These are phyloP conservation scores for Microglena sp. DNA, from an alignment of 139 green algal genomes.

Conservation along the genomic window DNA sequence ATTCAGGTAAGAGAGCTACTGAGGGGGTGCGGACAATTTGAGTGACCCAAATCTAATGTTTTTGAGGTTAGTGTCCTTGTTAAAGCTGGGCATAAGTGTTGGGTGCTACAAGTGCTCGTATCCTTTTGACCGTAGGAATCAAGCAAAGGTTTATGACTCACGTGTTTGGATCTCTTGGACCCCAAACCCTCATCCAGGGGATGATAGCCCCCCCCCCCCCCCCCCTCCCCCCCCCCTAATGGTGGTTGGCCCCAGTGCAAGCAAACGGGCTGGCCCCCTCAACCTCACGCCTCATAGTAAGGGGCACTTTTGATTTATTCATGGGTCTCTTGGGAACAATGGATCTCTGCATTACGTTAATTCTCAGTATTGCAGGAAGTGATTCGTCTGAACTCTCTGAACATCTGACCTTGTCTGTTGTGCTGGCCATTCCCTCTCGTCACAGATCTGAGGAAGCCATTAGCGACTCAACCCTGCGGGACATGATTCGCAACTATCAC, in stretches of 20 bases:
- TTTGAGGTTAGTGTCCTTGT: background rate
- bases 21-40: background rate
- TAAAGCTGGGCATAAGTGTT: background rate
- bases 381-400: background rate
- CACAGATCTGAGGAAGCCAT: slow-evolving; percentile 28
- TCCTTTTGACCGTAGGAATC: background rate
- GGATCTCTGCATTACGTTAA: background rate
- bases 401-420: background rate
- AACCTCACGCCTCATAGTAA: too few relatives aligned
- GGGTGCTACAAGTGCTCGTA: background rate
- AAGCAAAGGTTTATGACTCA: background rate
- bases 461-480: slow-evolving; percentile 30
- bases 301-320: too few relatives aligned
- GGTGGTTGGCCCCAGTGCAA: too few relatives aligned
- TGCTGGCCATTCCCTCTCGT: background rate
- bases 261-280: too few relatives aligned
- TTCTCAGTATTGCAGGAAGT: too few relatives aligned
- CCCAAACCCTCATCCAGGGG: too few relatives aligned
- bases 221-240: too few relatives aligned
- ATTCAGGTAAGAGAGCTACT: slow-evolving; percentile 20
- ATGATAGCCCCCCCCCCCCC: too few relatives aligned
- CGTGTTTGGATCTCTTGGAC: background rate
- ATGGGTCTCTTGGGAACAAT: background rate
- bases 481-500: slow-evolving; percentile 59
- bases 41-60: background rate